Evolutionary conservation across 495 filamentous ascomycete species (phyloP).

Genomic region (Massariosphaeria phaeospora): DNA sequence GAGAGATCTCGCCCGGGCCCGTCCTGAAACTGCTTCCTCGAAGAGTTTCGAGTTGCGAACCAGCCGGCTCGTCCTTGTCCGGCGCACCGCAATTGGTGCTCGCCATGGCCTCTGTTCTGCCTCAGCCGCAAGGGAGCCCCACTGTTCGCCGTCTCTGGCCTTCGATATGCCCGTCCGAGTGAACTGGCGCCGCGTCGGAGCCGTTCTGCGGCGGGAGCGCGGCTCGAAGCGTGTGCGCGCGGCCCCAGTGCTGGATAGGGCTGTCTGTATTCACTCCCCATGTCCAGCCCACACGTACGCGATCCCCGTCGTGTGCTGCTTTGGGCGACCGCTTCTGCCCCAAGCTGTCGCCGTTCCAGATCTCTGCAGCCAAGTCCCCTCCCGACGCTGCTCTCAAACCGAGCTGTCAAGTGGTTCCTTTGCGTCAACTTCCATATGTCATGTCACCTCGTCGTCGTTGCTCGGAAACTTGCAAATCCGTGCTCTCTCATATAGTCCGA

Average conservation of each 20-base stretch:
- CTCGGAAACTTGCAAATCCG: conserved; percentile 26
- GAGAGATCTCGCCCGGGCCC: conserved; percentile 12
- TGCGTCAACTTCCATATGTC: conserved; percentile 31
- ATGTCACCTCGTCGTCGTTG: conserved; percentile 26
- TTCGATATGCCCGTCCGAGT: background rate
- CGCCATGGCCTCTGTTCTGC: conserved; percentile 13
- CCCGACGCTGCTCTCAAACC: conserved; percentile 34
- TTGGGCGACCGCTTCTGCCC: conserved; percentile 33
- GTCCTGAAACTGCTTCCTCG: conserved; percentile 26
- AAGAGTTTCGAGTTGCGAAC: conserved; percentile 29
- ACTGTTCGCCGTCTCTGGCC: background rate
- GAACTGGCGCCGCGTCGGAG: background rate
- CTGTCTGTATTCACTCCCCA: conserved; percentile 13
- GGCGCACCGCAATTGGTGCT: conserved; percentile 9
- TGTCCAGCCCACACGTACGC: conserved; percentile 9
- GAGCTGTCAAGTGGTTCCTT: conserved; percentile 29
- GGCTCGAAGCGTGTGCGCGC: background rate
- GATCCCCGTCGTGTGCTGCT: conserved; percentile 18
- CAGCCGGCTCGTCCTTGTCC: conserved; percentile 25
- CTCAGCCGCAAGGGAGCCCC: conserved; percentile 15
- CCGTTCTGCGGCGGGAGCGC: conserved; percentile 11
- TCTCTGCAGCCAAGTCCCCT: conserved; percentile 35
- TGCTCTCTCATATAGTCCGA: conserved; percentile 30
- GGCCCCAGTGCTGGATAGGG: background rate
- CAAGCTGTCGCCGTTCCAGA: conserved; percentile 36